These are phyloP conservation scores for Aurantiochytrium sp. DNA, from an alignment of 108 stramenopile species.

Conservation along the genomic window DNA sequence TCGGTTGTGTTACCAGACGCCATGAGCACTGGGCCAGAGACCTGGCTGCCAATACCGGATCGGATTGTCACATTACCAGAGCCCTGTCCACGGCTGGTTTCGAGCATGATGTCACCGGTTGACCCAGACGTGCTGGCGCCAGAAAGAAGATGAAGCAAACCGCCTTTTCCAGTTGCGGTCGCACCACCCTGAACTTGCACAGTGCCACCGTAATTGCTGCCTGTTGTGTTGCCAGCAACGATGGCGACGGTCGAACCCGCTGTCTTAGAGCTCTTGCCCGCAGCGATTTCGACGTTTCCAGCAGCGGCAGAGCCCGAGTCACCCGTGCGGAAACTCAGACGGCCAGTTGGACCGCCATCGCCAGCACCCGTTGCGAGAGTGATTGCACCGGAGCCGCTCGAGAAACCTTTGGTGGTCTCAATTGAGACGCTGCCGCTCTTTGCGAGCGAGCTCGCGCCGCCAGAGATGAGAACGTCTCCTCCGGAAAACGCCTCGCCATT, in stretches of 20 bases:
- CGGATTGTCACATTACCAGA: neutral
- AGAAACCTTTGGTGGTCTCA: neutral
- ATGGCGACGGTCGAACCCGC: neutral
- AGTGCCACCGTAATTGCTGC: neutral
- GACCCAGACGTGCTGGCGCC: neutral
- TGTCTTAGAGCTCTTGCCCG: neutral
- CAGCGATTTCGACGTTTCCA: neutral
- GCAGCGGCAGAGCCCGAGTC: neutral
- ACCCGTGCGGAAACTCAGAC: neutral
- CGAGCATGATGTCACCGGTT: neutral
- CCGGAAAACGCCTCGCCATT: neutral
- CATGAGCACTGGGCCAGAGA: neutral
- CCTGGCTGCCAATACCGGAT: neutral
- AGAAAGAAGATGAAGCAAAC: neutral
- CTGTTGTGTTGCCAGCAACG: neutral
- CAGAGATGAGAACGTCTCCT: neutral
- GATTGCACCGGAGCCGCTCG: neutral
- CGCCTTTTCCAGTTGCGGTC: neutral
- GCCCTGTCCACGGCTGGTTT: neutral
- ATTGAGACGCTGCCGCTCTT: neutral
- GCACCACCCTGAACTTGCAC: neutral
- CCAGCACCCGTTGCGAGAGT: neutral
- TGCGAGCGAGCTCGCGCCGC: neutral
- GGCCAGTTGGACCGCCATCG: neutral
- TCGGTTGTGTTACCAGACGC: neutral